phyloP scores from a whole-genome alignment of 148 eudicot species.

The Rhododendron vialii region DNA sequence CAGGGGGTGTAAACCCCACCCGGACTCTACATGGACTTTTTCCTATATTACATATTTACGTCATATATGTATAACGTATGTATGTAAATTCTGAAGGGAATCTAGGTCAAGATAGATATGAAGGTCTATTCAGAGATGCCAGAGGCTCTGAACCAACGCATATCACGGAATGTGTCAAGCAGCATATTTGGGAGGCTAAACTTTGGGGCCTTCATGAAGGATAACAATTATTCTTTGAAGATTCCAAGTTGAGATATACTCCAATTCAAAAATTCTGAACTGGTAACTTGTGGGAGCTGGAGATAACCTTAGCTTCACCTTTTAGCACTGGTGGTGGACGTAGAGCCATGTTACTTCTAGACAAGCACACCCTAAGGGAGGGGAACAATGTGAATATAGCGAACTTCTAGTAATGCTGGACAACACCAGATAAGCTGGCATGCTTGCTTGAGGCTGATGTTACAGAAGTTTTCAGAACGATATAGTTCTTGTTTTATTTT shows the following conservation, averaged over 20 bases:
- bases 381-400: neutral
- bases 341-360: neutral
- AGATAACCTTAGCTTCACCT: neutral
- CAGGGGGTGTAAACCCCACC: neutral
- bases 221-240: neutral
- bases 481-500: neutral
- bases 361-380: neutral
- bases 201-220: neutral
- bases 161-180: neutral
- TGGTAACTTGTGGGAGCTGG: neutral
- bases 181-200: neutral
- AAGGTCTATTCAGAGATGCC: neutral
- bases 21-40: neutral
- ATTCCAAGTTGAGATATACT: neutral
- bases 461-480: neutral
- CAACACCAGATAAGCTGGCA: neutral
- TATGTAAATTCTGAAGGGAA: neutral
- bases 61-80: too few relatives aligned
- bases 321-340: neutral
- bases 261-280: neutral
- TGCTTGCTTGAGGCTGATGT: neutral
- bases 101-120: neutral
- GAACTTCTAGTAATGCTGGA: neutral
- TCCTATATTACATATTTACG: neutral
- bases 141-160: neutral